Evolutionary conservation across 495 filamentous ascomycete genomes (phyloP), one percentile per base, ranked within the genome.

Genomic region (Penicillium bovifimosum): DNA sequence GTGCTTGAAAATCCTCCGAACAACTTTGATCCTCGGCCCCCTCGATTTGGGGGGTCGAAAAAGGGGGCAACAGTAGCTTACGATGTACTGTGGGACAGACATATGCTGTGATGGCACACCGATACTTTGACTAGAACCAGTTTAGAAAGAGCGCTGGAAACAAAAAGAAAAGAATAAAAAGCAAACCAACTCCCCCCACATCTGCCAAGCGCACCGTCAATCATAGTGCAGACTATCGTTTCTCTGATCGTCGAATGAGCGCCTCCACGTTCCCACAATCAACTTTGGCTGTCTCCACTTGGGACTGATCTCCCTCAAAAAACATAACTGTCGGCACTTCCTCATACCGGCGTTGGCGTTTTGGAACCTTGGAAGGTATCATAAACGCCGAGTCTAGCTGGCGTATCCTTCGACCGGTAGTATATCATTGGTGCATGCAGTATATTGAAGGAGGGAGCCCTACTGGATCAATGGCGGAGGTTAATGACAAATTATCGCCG

Each of bases 261-360:
- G 8, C 13, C 29, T 45, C 42, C 17, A 48, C 17, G 8, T 28
- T 27, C 31, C 48, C 38, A 33, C 18, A 34, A 33, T 28, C 20
- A 1, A 11, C 48, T 6, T 54, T 46, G 55, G 34, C 48, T 8
- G 54, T 39, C 48, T 56, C 61, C 61, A 64, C 61, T 34, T 36
- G 28, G 41, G 36, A 52, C 60, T 39, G 59, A 60, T 62, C 60
- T 52, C 54, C 49, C 32, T 56, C 58, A 54, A 44, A 50, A 47
- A 42, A 59, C 52, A 24, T 44, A 42, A 59, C 54, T 53, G 53
- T 56, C 61, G 61, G 61, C 58, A 61, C 54, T 52, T 47, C 52
- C 29, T 43, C 9, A 24, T 20, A 42, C 44, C 45, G 38, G 41
- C 39, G 42, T 44, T 36, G 27, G 4, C 20, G 20, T 24, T 14